These are phyloP conservation scores for Parastagonospora nodorum DNA, from an alignment of 2,329 filamentous ascomycete genomes.

Conservation along the genomic window DNA sequence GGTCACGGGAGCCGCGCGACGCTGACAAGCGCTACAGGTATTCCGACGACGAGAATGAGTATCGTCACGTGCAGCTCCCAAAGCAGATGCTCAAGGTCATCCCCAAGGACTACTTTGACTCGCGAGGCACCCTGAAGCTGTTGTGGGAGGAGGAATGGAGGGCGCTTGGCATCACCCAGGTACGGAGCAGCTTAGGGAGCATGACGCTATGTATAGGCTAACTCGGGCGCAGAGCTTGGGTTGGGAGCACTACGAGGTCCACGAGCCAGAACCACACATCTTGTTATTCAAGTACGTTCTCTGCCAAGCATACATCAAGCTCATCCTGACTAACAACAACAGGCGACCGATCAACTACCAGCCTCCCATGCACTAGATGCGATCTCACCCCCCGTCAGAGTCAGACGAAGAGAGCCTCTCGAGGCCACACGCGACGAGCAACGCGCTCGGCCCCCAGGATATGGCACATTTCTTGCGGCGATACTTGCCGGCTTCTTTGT, in stretches of 20 bases:
- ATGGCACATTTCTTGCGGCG: slow-evolving; percentile 20
- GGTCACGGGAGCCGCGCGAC: slow-evolving; percentile 14
- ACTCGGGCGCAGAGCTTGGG: slow-evolving; percentile 75
- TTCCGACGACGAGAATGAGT: slow-evolving; percentile 90
- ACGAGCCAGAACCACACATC: slow-evolving; percentile 98
- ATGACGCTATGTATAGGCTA: slow-evolving; percentile 4
- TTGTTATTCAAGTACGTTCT: slow-evolving; percentile 90
- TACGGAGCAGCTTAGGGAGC: slow-evolving; percentile 46
- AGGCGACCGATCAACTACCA: slow-evolving; percentile 87
- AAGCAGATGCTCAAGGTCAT: slow-evolving; percentile 99
- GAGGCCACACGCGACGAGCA: background rate
- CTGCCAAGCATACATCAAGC: background rate
- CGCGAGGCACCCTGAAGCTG: slow-evolving; percentile 91
- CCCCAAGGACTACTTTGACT: slow-evolving; percentile 91
- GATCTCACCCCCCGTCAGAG: slow-evolving; percentile 9
- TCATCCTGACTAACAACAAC: slow-evolving; percentile 11
- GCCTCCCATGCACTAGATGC: slow-evolving; percentile 58
- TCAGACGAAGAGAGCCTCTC: slow-evolving; percentile 1
- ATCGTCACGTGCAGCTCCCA: slow-evolving; percentile 95
- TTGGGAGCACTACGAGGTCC: slow-evolving; percentile 99
- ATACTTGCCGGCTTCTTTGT: slow-evolving; percentile 34
- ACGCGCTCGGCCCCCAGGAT: slow-evolving; percentile 11
- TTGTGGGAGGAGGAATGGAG: slow-evolving; percentile 99
- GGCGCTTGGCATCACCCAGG: slow-evolving; percentile 95
- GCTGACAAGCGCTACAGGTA: slow-evolving; percentile 66